phyloP scores from a whole-genome alignment of 2,329 filamentous ascomycete species.

The Aspergillus ustus region DNA sequence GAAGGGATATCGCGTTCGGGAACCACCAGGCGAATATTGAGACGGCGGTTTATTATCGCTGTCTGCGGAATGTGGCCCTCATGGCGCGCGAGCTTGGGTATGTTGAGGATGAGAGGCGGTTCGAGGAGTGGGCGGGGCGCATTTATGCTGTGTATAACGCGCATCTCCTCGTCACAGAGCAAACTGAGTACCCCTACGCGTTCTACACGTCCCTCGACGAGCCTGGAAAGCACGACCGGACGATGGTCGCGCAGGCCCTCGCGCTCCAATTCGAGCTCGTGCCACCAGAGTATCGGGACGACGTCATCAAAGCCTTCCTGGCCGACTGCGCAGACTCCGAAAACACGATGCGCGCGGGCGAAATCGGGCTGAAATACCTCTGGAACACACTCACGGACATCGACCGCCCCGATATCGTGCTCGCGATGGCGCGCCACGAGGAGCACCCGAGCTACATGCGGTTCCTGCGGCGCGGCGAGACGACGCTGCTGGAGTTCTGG shows the following conservation, averaged over 20 bases:
- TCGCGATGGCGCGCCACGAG: conserved; percentile 50
- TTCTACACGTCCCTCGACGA: conserved; percentile 32
- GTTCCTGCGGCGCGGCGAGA: conserved; percentile 55
- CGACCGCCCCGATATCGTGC: conserved; percentile 28
- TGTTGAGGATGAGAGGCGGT: conserved; percentile 19
- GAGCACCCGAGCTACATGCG: conserved; percentile 56
- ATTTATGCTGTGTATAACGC: conserved; percentile 27
- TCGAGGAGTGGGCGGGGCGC: conserved; percentile 24
- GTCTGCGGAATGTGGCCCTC: conserved; percentile 28
- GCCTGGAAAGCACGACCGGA: conserved; percentile 23
- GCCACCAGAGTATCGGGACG: conserved; percentile 18
- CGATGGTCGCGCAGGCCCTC: conserved; percentile 28
- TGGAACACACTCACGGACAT: conserved; percentile 27
- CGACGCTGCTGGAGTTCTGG: conserved; percentile 83
- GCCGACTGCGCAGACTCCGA: conserved; percentile 22
- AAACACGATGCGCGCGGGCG: conserved; percentile 26
- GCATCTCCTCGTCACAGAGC: conserved; percentile 27
- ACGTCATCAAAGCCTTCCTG: conserved; percentile 27
- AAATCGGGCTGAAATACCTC: conserved; percentile 29
- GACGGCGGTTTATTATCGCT: conserved; percentile 32
- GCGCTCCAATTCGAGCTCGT: conserved; percentile 29
- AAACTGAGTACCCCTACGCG: conserved; percentile 19
- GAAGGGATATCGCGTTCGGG: conserved; percentile 30
- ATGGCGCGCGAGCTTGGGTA: conserved; percentile 30
- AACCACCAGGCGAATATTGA: conserved; percentile 35